Evolutionary conservation across 1,284 basidiomycete genomes (phyloP).

Genomic region (Heterobasidion occidentale): DNA sequence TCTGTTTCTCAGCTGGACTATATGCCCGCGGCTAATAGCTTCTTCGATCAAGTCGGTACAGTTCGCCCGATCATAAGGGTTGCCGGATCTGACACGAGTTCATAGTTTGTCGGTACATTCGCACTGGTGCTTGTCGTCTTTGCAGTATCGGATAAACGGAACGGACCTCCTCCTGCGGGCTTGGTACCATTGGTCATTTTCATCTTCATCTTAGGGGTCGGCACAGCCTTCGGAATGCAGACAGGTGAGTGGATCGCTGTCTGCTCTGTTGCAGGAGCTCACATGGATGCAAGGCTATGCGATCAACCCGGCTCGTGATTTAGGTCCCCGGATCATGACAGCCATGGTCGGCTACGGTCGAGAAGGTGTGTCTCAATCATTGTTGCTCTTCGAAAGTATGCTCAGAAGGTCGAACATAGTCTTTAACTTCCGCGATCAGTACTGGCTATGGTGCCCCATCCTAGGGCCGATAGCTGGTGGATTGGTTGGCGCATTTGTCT

Average conservation of each 20-base stretch:
- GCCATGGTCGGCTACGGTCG: conserved; percentile 54
- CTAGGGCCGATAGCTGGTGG: conserved; percentile 52
- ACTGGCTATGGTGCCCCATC: conserved; percentile 72
- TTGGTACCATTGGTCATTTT: conserved; percentile 49
- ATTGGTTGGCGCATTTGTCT: conserved; percentile 40
- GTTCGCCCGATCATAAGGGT: conserved; percentile 2
- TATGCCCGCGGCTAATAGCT: conserved; percentile 48
- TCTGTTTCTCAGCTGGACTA: conserved; percentile 36
- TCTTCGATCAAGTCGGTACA: conserved; percentile 45
- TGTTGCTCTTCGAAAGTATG: not conserved
- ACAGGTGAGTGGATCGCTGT: conserved; percentile 26
- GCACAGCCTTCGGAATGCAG: conserved; percentile 46
- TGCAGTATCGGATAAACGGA: conserved; percentile 35
- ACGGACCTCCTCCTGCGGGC: conserved; percentile 38
- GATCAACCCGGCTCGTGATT: conserved; percentile 58
- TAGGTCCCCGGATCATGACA: conserved; percentile 53
- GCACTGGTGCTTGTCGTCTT: conserved; percentile 44
- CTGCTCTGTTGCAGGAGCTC: not conserved
- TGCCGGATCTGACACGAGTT: not conserved
- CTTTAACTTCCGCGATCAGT: conserved; percentile 47
- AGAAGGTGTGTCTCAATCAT: conserved; percentile 22
- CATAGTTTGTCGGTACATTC: conserved; percentile 48
- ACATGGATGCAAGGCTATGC: conserved; percentile 29
- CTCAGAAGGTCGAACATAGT: conserved; percentile 20
- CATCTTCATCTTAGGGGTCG: conserved; percentile 46